Conservation (phyloP, 2,329 filamentous ascomycete genomes). For the Aspergillus sp. region DNA sequence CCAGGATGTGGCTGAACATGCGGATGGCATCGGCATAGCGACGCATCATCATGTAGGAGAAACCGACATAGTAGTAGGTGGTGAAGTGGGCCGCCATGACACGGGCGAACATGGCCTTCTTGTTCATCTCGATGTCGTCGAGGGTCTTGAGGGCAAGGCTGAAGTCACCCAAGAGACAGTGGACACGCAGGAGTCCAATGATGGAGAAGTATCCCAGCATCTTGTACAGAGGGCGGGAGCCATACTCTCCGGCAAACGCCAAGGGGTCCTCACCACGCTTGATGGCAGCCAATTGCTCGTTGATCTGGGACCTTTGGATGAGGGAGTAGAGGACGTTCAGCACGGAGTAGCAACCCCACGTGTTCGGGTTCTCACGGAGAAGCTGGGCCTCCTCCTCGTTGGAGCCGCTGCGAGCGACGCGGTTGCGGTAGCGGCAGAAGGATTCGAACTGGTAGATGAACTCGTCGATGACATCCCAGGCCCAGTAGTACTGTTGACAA, state of each 20-base stretch:
- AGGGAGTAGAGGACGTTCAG: conserved; percentile 99
- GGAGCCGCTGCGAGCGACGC: conserved; percentile 75
- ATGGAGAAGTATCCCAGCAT: conserved; percentile 99
- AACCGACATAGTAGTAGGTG: conserved; percentile 99
- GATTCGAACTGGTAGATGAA: conserved; percentile 99
- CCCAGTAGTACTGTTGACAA: conserved; percentile 84
- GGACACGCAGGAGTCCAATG: conserved; percentile 92
- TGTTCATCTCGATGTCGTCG: conserved; percentile 99
- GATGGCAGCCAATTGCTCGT: conserved; percentile 91
- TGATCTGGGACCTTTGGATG: conserved; percentile 97
- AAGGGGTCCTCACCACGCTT: conserved; percentile 90
- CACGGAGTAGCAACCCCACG: conserved; percentile 99
- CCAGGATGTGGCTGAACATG: conserved; percentile 99
- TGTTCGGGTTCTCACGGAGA: conserved; percentile 95
- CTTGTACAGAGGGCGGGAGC: conserved; percentile 88
- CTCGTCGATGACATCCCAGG: conserved; percentile 99
- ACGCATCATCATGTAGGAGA: conserved; percentile 99
- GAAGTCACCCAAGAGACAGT: conserved; percentile 96
- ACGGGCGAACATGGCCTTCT: conserved; percentile 99
- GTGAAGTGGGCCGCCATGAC: conserved; percentile 99
- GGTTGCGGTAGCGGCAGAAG: conserved; percentile 95
- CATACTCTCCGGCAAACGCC: conserved; percentile 90
- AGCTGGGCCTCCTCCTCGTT: conserved; percentile 92
- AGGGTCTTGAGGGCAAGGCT: conserved; percentile 97
- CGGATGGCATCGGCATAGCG: conserved; percentile 98